Evolutionary conservation across 192 early-diverging fungal genomes (phyloP).

Genomic region (Jimgerdemannia lactiflua): DNA sequence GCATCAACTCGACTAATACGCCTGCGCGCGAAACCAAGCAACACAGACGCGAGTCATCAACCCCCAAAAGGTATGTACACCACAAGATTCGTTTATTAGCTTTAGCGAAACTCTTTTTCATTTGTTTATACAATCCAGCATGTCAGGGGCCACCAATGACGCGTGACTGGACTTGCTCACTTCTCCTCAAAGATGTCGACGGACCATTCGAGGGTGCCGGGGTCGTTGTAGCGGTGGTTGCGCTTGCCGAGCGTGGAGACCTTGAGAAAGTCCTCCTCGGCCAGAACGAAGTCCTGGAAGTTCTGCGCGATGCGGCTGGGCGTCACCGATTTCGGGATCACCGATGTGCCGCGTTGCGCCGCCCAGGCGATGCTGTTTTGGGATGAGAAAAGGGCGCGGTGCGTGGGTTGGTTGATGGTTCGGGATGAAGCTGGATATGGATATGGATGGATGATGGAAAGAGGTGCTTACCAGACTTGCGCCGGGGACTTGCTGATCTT

Average conservation of each 20-base stretch:
- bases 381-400: background rate
- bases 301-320: constrained; percentile 58
- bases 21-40: too few relatives aligned
- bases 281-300: constrained; percentile 49
- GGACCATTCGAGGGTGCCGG: constrained; percentile 24
- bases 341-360: constrained; percentile 66
- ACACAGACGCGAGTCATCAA: too few relatives aligned
- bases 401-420: background rate
- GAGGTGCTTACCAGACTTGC: constrained; percentile 48
- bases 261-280: constrained; percentile 36
- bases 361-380: constrained; percentile 58
- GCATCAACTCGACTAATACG: too few relatives aligned
- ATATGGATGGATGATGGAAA: too few relatives aligned
- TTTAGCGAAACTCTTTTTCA: background rate
- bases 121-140: background rate
- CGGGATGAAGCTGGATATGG: too few relatives aligned
- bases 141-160: too few relatives aligned
- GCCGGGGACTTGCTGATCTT: constrained; percentile 63
- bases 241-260: constrained; percentile 31
- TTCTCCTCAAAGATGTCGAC: constrained; percentile 20
- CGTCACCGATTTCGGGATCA: constrained; percentile 81
- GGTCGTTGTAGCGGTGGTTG: constrained; percentile 43
- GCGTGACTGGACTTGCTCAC: background rate
- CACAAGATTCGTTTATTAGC: too few relatives aligned
- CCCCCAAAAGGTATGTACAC: too few relatives aligned